Conservation (phyloP, 1,284 basidiomycete species). For the Veloporphyrellus conicus region DNA sequence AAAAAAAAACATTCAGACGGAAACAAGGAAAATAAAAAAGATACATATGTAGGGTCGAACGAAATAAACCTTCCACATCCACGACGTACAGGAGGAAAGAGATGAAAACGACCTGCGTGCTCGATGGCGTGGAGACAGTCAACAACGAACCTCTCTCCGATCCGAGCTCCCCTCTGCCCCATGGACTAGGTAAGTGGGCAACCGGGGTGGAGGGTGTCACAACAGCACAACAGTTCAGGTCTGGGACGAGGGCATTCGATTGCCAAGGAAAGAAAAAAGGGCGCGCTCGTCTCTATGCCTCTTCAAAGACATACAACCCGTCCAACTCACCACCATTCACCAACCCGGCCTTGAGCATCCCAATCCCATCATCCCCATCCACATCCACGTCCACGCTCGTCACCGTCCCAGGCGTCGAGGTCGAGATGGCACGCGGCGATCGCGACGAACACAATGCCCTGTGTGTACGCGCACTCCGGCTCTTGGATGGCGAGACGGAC, state of each 20-base stretch:
- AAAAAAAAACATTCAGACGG: background rate
- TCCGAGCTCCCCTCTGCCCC: slow-evolving; percentile 12
- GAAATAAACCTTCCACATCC: slow-evolving; percentile 3
- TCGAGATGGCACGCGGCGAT: slow-evolving; percentile 6
- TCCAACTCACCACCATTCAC: slow-evolving; percentile 31
- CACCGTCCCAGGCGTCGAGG: slow-evolving; percentile 12
- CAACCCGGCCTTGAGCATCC: slow-evolving; percentile 27
- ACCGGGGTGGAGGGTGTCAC: slow-evolving; percentile 10
- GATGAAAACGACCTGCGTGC: slow-evolving; percentile 1
- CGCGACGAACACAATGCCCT: slow-evolving; percentile 5
- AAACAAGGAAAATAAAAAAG: background rate
- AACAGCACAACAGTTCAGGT: background rate
- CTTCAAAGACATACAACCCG: slow-evolving; percentile 31
- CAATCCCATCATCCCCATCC: slow-evolving; percentile 20
- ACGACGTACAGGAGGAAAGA: background rate
- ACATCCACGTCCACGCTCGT: slow-evolving; percentile 16
- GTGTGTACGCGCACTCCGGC: background rate
- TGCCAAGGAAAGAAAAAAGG: background rate
- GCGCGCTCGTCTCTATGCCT: slow-evolving; percentile 7
- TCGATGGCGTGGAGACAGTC: background rate
- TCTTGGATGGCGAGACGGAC: slow-evolving; percentile 8
- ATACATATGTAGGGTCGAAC: slow-evolving; percentile 17
- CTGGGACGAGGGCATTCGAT: background rate
- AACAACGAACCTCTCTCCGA: background rate
- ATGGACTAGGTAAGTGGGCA: background rate